Evolutionary conservation across 352 stramenopile genomes (phyloP).

Genomic region (Saprolegnia diclina): DNA sequence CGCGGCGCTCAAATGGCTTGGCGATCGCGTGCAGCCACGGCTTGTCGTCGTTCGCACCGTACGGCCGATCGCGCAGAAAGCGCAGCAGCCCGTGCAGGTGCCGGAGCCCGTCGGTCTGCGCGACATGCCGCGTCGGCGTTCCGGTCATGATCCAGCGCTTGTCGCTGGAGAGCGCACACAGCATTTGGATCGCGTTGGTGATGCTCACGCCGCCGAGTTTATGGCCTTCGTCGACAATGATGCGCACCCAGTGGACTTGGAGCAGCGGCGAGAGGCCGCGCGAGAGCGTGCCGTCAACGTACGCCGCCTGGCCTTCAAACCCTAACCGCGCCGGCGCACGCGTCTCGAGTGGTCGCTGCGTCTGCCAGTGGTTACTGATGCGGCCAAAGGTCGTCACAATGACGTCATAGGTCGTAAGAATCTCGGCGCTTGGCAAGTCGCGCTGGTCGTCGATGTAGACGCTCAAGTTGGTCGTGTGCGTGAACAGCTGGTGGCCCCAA

Average conservation of each 20-base stretch:
- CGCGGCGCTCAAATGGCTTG: conserved; percentile 58
- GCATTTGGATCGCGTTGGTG: conserved; percentile 74
- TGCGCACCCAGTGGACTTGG: conserved; percentile 63
- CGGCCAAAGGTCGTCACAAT: conserved; percentile 70
- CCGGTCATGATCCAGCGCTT: conserved; percentile 96
- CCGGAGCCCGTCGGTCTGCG: conserved; percentile 75
- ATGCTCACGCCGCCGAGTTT: conserved; percentile 74
- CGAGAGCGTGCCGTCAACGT: conserved; percentile 10
- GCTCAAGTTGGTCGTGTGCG: conserved; percentile 37
- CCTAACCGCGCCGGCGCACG: conserved; percentile 62
- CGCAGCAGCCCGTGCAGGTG: conserved; percentile 88
- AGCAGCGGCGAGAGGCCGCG: conserved; percentile 38
- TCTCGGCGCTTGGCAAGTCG: conserved; percentile 35
- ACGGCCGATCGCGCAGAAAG: conserved; percentile 88
- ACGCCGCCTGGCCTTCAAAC: conserved; percentile 38
- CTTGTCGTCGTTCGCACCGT: conserved; percentile 65
- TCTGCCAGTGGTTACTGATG: conserved; percentile 59
- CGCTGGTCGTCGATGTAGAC: conserved; percentile 49
- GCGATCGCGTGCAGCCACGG: conserved; percentile 74
- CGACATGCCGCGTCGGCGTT: conserved; percentile 89
- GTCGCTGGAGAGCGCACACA: conserved; percentile 70
- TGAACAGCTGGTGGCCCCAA: conserved; percentile 70
- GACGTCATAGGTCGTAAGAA: conserved; percentile 57
- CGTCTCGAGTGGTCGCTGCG: conserved; percentile 52
- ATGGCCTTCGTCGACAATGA: conserved; percentile 96